Conservation (phyloP, 2,329 filamentous ascomycete genomes). For the Xenosphaeropsis pyriputrescens region DNA sequence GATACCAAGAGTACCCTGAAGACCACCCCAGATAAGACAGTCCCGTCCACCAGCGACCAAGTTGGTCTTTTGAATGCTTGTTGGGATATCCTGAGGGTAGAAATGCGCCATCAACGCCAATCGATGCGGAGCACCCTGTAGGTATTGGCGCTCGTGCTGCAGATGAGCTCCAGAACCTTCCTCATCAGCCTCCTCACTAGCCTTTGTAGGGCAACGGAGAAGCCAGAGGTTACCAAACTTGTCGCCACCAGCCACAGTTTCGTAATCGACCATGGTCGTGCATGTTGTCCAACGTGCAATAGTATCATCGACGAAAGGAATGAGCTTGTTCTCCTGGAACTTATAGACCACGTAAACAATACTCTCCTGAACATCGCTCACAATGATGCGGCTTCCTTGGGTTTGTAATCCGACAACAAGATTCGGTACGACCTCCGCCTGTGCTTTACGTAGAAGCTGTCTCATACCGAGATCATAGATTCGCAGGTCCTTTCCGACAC, state of each 20-base stretch:
- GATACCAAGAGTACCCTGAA: slow-evolving; percentile 89
- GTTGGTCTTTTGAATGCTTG: slow-evolving; percentile 75
- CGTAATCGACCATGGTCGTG: slow-evolving; percentile 92
- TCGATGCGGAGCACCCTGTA: slow-evolving; percentile 78
- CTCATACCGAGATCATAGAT: slow-evolving; percentile 90
- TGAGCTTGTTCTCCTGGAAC: slow-evolving; percentile 75
- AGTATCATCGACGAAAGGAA: slow-evolving; percentile 86
- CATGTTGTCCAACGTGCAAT: slow-evolving; percentile 84
- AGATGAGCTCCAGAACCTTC: slow-evolving; percentile 82
- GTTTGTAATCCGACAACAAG: slow-evolving; percentile 83
- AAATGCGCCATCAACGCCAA: slow-evolving; percentile 77
- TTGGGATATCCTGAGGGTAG: slow-evolving; percentile 85
- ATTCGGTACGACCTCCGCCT: slow-evolving; percentile 63
- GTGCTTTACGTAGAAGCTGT: slow-evolving; percentile 82
- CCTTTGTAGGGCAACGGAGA: slow-evolving; percentile 72
- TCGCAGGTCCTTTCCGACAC: slow-evolving; percentile 66
- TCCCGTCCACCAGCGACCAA: slow-evolving; percentile 86
- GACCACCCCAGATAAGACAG: slow-evolving; percentile 80
- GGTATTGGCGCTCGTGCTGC: slow-evolving; percentile 77
- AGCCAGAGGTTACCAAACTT: slow-evolving; percentile 98
- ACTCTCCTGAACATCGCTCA: slow-evolving; percentile 85
- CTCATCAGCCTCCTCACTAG: slow-evolving; percentile 81
- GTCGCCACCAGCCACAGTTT: slow-evolving; percentile 86
- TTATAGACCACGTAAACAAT: slow-evolving; percentile 92
- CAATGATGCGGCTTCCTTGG: slow-evolving; percentile 80